Base-by-base conservation (phyloP, 768 basidiomycete genomes). In the Lepiota subincarnata region DNA sequence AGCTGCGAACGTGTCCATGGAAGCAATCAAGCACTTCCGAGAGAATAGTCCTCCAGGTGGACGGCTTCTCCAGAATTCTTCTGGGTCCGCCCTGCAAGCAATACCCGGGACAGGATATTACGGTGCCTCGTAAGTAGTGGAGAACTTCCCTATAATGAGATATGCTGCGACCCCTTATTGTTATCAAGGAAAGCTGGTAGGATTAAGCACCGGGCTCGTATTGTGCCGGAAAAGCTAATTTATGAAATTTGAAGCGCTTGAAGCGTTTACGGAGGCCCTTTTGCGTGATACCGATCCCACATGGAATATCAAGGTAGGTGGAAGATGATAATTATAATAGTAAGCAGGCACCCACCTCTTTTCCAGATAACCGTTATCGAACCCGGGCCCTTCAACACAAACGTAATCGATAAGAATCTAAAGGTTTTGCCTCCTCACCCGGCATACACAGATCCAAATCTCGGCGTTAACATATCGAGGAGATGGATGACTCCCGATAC, bases 281-380 rank as follows among this genome's bases (percentile, higher is more conserved):
- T 62, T 60, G 3, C 58, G 62, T 38, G 77, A 79, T 53, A 51
- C 77, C 2, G 74, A 77, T 41, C 76, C 77, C 10, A 62, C 26
- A 18, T 79, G 77, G 77, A 74, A 77, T 47, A 76, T 78, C 60
- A 76, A 71, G 62, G 77, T 74, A 47, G n/a, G 66, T 38, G 39
- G 14, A 38, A 13, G 11, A 31, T 36, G 22, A 20, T 7, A 18
- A 31, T 2, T 47, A 37, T 34, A 14, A 11, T 49, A 34, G 16
- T 16, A n/a, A 16, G 2, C 41, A 1, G 16, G 28, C 22, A 10
- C 20, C 42, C 19, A 24, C 18, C 22, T 10, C 3, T 20, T 22
- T 40, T 41, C 10, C 41, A 63, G 62, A 46, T 63, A 13, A 58
- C 59, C 14, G 42, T 63, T 18, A 31, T 58, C 18, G 57, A 60